These are phyloP conservation scores for Exophiala phaeomuriformis DNA, from an alignment of 2,329 filamentous ascomycete species.

Conservation along the genomic window DNA sequence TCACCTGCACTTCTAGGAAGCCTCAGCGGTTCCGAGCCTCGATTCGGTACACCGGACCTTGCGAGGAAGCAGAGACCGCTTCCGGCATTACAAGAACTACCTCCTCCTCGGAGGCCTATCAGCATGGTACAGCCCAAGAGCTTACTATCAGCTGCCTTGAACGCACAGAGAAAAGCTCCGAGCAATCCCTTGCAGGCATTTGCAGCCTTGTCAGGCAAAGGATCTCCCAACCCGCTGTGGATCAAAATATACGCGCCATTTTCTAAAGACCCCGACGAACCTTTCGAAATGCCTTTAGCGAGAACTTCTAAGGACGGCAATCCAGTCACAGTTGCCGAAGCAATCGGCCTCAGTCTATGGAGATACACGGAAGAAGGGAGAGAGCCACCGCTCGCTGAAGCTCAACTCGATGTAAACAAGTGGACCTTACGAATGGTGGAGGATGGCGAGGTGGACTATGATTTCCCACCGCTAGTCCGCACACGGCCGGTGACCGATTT, in stretches of 20 bases:
- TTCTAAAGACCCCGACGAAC: conserved; percentile 48
- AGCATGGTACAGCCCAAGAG: conserved; percentile 53
- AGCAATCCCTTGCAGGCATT: conserved; percentile 57
- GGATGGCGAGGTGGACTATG: conserved; percentile 59
- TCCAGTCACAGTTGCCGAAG: conserved; percentile 52
- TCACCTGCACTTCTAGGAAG: conserved; percentile 43
- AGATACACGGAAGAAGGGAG: conserved; percentile 53
- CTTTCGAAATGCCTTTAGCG: conserved; percentile 52
- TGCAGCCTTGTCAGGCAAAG: conserved; percentile 53
- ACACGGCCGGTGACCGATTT: conserved; percentile 55
- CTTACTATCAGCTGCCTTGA: conserved; percentile 51
- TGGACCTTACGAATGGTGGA: conserved; percentile 63
- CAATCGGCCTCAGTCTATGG: conserved; percentile 58
- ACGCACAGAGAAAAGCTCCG: conserved; percentile 49
- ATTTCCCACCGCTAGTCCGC: conserved; percentile 55
- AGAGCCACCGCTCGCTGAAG: conserved; percentile 46
- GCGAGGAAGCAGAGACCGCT: conserved; percentile 46
- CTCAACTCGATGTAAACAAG: conserved; percentile 53
- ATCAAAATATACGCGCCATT: conserved; percentile 58
- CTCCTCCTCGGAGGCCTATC: conserved; percentile 52
- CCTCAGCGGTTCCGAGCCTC: conserved; percentile 27
- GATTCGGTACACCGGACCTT: conserved; percentile 36
- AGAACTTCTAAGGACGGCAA: conserved; percentile 49
- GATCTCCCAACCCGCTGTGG: conserved; percentile 54
- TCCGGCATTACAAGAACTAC: conserved; percentile 49